Evolutionary conservation across 2,329 filamentous ascomycete genomes (phyloP).

Genomic region (Hymenoscyphus occultus): DNA sequence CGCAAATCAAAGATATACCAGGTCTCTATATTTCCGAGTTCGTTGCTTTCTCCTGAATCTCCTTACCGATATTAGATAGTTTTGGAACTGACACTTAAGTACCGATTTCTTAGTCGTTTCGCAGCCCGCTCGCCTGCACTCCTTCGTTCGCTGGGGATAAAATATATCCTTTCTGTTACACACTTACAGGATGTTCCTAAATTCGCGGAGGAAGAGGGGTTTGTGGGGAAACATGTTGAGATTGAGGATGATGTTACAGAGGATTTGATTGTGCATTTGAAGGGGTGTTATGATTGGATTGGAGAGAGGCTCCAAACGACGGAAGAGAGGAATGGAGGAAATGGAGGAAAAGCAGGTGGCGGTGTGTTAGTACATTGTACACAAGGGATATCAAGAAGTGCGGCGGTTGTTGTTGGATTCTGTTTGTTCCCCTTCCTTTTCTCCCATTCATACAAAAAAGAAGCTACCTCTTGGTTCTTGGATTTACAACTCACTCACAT

Average conservation of each 20-base stretch:
- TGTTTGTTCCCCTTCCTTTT: conserved; percentile 19
- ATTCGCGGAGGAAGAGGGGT: background rate
- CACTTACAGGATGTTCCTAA: conserved; percentile 9
- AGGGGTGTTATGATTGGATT: conserved; percentile 27
- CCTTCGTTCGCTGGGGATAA: conserved; percentile 9
- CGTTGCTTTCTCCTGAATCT: background rate
- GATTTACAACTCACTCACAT: background rate
- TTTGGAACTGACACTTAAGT: background rate
- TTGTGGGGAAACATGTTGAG: conserved; percentile 20
- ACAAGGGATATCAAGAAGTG: conserved; percentile 29
- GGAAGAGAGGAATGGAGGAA: background rate
- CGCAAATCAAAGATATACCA: background rate
- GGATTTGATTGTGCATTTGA: conserved; percentile 25
- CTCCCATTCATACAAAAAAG: background rate
- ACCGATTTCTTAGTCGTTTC: conserved; percentile 10
- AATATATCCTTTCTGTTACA: conserved; percentile 14
- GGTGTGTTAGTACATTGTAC: conserved; percentile 27
- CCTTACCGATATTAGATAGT: too few species aligned
- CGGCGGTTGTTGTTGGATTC: conserved; percentile 26
- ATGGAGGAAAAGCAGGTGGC: too few species aligned
- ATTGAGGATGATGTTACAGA: conserved; percentile 28
- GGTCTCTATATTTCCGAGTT: background rate
- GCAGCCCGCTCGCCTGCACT: conserved; percentile 12
- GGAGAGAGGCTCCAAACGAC: conserved; percentile 4
- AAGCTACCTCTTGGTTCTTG: too few species aligned